Evolutionary conservation across 352 stramenopile species (phyloP).

Genomic region (Phytopythium vexans): DNA sequence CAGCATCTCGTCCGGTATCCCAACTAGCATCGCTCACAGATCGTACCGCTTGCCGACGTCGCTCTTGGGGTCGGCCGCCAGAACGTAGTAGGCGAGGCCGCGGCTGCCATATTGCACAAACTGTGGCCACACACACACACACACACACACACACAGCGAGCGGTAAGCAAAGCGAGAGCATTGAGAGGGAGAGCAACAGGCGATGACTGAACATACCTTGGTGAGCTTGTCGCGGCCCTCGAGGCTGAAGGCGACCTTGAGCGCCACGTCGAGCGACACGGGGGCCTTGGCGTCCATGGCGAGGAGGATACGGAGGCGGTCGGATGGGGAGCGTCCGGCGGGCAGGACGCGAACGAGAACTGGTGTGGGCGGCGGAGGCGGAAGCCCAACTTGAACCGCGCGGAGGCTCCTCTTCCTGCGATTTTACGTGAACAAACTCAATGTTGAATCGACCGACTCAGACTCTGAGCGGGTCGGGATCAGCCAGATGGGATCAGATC

Average conservation of each 20-base stretch:
- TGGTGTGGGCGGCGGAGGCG: background rate
- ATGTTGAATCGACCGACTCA: background rate
- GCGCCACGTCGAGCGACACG: conserved; percentile 54
- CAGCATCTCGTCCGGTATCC: background rate
- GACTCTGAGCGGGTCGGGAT: background rate
- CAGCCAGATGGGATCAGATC: background rate
- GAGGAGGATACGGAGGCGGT: conserved; percentile 6
- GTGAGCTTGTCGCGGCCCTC: conserved; percentile 87
- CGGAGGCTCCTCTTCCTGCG: no score
- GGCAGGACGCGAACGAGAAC: background rate
- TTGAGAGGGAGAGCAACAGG: background rate
- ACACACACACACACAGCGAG: no score
- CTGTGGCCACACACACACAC: conserved; percentile 17
- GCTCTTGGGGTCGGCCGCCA: conserved; percentile 80
- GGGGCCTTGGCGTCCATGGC: conserved; percentile 51
- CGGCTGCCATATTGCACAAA: conserved; percentile 83
- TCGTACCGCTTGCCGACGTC: conserved; percentile 58
- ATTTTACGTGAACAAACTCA: conserved; percentile 9
- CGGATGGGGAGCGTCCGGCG: background rate
- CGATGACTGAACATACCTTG: conserved; percentile 43
- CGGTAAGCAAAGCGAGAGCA: background rate
- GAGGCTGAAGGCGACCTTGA: conserved; percentile 71
- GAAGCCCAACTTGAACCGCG: conserved; percentile 3
- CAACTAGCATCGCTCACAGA: background rate
- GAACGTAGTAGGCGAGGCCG: conserved; percentile 73